A percentile compares a stretch with the other conserved stretches of the same genome.
phyloP scores from a whole-genome alignment of 805 yeast species.

The Starmera dryadoides region DNA sequence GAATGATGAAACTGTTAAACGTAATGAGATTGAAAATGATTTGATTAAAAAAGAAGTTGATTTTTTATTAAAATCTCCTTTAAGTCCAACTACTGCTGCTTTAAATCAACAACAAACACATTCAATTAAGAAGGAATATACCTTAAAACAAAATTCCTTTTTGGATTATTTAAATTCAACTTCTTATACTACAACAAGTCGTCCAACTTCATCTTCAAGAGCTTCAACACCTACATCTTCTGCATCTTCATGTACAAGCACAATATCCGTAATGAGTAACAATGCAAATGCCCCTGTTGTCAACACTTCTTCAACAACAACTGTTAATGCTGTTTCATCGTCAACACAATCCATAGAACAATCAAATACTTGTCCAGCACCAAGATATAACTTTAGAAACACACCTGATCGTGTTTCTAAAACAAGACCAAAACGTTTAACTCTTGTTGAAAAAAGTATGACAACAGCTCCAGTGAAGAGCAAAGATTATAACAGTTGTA shows the following conservation, averaged over 20 bases:
- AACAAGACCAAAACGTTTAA: slow-evolving; percentile 1
- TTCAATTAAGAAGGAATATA: neutral
- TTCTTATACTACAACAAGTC: too few species aligned
- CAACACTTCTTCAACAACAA: too few species aligned
- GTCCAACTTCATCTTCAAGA: too few species aligned
- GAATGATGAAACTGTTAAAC: slow-evolving; percentile 10
- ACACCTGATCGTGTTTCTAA: neutral
- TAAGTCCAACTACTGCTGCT: slow-evolving; percentile 3
- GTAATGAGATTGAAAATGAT: slow-evolving; percentile 16
- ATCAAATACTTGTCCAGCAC: neutral
- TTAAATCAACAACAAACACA: neutral
- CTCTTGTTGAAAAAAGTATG: slow-evolving; percentile 9
- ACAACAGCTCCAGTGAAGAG: neutral
- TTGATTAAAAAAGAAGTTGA: slow-evolving; percentile 17
- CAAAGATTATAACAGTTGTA: slow-evolving; percentile 8
- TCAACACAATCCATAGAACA: too few species aligned
- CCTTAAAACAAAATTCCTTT: neutral
- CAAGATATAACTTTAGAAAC: neutral
- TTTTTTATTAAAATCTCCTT: slow-evolving; percentile 13
- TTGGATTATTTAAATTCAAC: too few species aligned
- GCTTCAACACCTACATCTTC: too few species aligned
- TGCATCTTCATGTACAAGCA: too few species aligned
- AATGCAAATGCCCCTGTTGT: too few species aligned
- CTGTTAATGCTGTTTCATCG: too few species aligned
- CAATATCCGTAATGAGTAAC: too few species aligned